Percentiles rank a stretch among this genome's conserved stretches.
Evolutionary conservation across 2,329 filamentous ascomycete species (phyloP).

Genomic region (Sclerotinia minor): DNA sequence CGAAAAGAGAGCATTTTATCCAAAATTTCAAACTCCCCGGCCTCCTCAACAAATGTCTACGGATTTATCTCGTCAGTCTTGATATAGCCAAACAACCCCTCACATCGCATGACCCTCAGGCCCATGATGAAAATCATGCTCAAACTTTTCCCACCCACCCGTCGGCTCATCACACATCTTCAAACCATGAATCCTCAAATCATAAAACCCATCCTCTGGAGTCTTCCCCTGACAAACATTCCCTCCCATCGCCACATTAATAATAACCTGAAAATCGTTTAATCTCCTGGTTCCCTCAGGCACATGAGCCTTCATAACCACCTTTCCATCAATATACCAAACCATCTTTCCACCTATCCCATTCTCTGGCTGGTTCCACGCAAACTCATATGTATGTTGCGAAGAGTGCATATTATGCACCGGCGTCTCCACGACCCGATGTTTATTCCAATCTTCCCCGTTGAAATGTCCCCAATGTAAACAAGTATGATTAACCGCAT

Average conservation of each 20-base stretch:
- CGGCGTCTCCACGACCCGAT: slow-evolving; percentile 54
- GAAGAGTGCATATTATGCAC: slow-evolving; percentile 50
- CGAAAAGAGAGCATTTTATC: not conserved
- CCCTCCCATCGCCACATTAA: slow-evolving; percentile 64
- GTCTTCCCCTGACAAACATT: slow-evolving; percentile 56
- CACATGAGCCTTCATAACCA: slow-evolving; percentile 58
- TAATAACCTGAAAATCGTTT: slow-evolving; percentile 56
- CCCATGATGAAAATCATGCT: slow-evolving; percentile 48
- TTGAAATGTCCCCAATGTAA: slow-evolving; percentile 60
- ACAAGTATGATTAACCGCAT: slow-evolving; percentile 55
- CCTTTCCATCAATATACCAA: slow-evolving; percentile 59
- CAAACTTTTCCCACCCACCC: slow-evolving; percentile 57
- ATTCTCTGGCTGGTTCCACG: slow-evolving; percentile 52
- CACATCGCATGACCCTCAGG: slow-evolving; percentile 26
- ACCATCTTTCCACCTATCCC: slow-evolving; percentile 50
- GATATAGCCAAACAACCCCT: not conserved
- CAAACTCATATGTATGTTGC: slow-evolving; percentile 56
- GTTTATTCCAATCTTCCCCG: slow-evolving; percentile 56
- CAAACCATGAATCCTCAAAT: slow-evolving; percentile 55
- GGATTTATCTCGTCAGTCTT: not conserved
- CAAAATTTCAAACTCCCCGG: not conserved
- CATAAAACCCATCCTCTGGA: slow-evolving; percentile 55
- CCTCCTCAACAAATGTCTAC: not conserved
- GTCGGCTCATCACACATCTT: slow-evolving; percentile 54
- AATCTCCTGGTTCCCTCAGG: slow-evolving; percentile 55